Conservation (phyloP, 179 eudicot genomes). For the Spergularia azorica region DNA sequence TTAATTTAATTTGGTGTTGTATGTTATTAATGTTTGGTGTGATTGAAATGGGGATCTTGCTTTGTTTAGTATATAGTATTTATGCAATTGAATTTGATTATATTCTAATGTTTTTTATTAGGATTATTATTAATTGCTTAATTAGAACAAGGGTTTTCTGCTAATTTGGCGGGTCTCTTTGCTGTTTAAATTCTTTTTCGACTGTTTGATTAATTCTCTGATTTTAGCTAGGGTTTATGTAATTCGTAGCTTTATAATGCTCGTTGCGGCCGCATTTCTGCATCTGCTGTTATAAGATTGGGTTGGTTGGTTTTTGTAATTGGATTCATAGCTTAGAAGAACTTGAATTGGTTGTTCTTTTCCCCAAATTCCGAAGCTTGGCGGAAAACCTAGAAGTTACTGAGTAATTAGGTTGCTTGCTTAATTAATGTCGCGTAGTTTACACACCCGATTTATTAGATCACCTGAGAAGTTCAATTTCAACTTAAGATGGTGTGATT, state of each 20-base stretch:
- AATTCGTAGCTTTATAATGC: not conserved
- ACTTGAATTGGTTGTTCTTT: not conserved
- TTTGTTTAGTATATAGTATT: not conserved
- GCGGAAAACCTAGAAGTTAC: not conserved
- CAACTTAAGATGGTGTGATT: constrained; percentile 6
- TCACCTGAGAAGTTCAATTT: not conserved
- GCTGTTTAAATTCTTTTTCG: not conserved
- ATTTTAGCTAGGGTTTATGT: constrained; percentile 6
- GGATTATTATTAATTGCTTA: not conserved
- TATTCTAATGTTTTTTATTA: not conserved
- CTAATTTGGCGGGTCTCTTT: constrained; percentile 10
- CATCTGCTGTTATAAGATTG: not conserved
- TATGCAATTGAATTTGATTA: not conserved
- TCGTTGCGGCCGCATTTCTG: not conserved
- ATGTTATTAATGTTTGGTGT: not conserved
- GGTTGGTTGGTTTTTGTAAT: not conserved
- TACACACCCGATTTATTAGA: not conserved
- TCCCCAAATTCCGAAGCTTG: not conserved
- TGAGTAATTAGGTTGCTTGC: not conserved
- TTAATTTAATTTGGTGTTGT: not conserved
- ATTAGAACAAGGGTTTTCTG: constrained; percentile 13
- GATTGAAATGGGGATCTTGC: constrained; percentile 8
- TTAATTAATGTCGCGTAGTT: not conserved
- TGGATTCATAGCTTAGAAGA: not conserved
- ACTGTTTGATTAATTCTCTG: not conserved